phyloP scores from a whole-genome alignment of 805 yeast genomes.

The Saccharomycopsis microspora region DNA sequence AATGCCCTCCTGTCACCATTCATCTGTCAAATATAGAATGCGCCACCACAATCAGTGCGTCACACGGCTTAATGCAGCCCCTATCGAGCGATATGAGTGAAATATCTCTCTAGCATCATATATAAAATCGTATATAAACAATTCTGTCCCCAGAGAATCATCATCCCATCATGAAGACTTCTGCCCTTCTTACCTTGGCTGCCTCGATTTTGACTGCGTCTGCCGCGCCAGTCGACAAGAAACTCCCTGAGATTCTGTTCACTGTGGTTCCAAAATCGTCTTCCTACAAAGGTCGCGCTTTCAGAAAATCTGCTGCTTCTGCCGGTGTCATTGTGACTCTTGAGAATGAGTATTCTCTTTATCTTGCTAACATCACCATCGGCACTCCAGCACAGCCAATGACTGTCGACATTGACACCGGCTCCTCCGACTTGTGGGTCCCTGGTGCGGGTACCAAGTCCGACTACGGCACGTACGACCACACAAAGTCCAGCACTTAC shows the following conservation, averaged over 20 bases:
- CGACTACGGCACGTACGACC: constrained; percentile 18
- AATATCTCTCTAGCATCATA: too few relatives aligned
- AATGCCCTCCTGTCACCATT: too few relatives aligned
- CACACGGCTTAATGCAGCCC: too few relatives aligned
- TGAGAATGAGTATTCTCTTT: constrained; percentile 31
- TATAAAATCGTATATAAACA: too few relatives aligned
- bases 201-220: too few relatives aligned
- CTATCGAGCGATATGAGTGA: too few relatives aligned
- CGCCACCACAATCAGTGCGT: too few relatives aligned
- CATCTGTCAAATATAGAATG: too few relatives aligned
- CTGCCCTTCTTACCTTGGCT: too few relatives aligned
- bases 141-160: too few relatives aligned
- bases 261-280: neutral
- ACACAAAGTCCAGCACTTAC: constrained; percentile 17
- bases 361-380: constrained; percentile 30
- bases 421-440: constrained; percentile 40
- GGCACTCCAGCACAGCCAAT: constrained; percentile 34
- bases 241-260: constrained; percentile 9
- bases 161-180: too few relatives aligned
- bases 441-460: constrained; percentile 20
- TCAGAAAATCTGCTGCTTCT: neutral
- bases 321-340: constrained; percentile 16
- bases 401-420: constrained; percentile 35
- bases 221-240: constrained; percentile 11
- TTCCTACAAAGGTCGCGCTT: neutral